Percentiles rank a stretch among this genome's conserved stretches.
Evolutionary conservation across 2,329 filamentous ascomycete species (phyloP).

Genomic region (Colletotrichum sp.): DNA sequence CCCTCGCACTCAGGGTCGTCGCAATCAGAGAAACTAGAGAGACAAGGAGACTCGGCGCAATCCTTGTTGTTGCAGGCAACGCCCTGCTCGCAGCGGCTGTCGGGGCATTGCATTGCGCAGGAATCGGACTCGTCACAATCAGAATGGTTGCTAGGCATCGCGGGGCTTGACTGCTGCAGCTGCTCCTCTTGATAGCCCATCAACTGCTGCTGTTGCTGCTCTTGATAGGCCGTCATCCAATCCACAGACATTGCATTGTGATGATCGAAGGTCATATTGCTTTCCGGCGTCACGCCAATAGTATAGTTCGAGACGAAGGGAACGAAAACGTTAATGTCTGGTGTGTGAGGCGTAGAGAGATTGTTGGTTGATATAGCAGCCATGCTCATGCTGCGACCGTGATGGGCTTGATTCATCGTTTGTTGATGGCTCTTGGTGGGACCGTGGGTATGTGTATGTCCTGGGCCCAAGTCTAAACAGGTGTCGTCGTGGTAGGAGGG

Average conservation of each 20-base stretch:
- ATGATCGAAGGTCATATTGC: neutral
- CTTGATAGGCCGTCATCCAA: neutral
- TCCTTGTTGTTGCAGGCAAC: neutral
- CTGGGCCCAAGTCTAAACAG: conserved; percentile 30
- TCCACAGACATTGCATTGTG: neutral
- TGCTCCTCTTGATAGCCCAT: neutral
- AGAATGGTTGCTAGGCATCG: neutral
- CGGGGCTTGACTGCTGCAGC: neutral
- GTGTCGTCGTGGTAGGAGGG: conserved; percentile 32
- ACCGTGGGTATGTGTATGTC: conserved; percentile 6
- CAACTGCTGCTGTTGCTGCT: neutral
- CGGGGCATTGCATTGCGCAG: conserved; percentile 25
- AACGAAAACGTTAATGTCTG: neutral
- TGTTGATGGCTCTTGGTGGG: conserved; percentile 3
- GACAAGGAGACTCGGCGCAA: neutral
- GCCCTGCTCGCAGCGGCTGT: neutral
- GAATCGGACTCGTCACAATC: conserved; percentile 30
- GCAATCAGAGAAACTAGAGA: conserved; percentile 26
- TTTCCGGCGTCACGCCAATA: neutral
- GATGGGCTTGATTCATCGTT: conserved; percentile 2
- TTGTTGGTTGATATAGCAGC: neutral
- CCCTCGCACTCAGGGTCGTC: conserved; percentile 43
- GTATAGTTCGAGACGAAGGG: neutral
- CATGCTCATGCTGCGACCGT: conserved; percentile 3
- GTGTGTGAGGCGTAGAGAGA: neutral